phyloP scores from a whole-genome alignment of 2,329 filamentous ascomycete genomes.

The Chrysoporthe puriensis region DNA sequence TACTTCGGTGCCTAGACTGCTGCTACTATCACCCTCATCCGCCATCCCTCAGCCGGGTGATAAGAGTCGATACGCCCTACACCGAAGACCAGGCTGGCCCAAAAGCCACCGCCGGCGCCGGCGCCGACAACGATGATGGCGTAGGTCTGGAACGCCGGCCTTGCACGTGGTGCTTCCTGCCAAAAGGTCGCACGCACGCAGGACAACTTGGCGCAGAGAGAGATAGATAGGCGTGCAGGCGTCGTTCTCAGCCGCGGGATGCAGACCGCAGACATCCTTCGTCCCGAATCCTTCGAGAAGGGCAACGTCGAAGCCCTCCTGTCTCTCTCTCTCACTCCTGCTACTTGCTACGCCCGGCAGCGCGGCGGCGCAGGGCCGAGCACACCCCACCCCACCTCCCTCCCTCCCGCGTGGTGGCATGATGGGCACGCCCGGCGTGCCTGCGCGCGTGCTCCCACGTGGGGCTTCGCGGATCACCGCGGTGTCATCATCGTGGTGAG shows the following conservation, averaged over 20 bases:
- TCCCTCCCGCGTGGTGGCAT: not conserved
- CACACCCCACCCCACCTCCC: not conserved
- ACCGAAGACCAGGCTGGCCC: not conserved
- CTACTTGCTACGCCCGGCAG: too few species aligned
- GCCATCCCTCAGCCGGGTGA: too few species aligned
- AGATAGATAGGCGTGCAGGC: too few species aligned
- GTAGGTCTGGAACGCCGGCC: not conserved
- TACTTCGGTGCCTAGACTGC: not conserved
- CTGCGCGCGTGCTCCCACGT: not conserved
- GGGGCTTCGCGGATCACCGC: not conserved
- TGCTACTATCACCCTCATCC: too few species aligned
- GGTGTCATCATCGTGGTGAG: not conserved
- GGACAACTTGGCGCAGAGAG: too few species aligned
- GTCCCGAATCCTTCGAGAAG: not conserved
- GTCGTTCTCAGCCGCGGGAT: too few species aligned
- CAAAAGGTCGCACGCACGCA: too few species aligned
- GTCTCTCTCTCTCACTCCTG: not conserved
- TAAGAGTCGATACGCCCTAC: not conserved
- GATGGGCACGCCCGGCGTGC: not conserved
- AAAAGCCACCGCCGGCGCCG: not conserved
- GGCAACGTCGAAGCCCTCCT: not conserved
- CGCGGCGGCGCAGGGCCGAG: too few species aligned
- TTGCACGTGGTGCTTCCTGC: not conserved
- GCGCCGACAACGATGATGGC: not conserved
- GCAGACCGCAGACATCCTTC: too few species aligned